These are phyloP conservation scores for Aspergillus sp. DNA, from an alignment of 2,329 filamentous ascomycete genomes.

Conservation along the genomic window DNA sequence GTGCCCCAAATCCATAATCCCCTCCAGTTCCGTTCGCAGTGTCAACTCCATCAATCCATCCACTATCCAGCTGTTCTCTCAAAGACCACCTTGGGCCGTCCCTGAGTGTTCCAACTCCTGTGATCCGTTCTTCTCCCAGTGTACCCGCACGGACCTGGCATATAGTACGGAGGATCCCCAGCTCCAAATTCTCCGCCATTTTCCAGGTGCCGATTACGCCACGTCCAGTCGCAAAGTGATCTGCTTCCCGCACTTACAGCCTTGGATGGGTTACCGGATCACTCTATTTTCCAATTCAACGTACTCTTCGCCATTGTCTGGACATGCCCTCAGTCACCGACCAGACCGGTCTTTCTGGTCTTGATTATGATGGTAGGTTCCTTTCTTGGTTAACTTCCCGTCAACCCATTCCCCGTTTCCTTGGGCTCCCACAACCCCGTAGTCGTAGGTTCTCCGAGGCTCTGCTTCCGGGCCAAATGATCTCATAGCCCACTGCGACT, in stretches of 20 bases:
- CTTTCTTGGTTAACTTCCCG: conserved; percentile 10
- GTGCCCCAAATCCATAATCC: not conserved
- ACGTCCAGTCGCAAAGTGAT: not conserved
- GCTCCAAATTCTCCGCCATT: not conserved
- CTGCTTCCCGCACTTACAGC: conserved; percentile 45
- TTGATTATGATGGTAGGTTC: conserved; percentile 35
- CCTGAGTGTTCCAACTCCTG: not conserved
- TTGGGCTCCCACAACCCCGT: conserved; percentile 16
- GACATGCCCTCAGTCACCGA: conserved; percentile 36
- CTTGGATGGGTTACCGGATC: conserved; percentile 48
- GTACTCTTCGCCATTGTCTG: not conserved
- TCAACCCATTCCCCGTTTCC: conserved; percentile 11
- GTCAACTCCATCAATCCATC: not conserved
- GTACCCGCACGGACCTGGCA: not conserved
- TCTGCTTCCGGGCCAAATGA: conserved; percentile 22
- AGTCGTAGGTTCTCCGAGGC: conserved; percentile 21
- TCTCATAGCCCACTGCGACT: conserved; percentile 24
- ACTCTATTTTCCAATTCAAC: not conserved
- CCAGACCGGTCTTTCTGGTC: conserved; percentile 23
- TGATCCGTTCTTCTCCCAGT: not conserved
- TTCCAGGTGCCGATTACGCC: not conserved
- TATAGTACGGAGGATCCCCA: conserved; percentile 1
- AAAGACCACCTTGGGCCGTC: not conserved
- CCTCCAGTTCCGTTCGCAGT: not conserved
- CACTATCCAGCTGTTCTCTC: not conserved